Percentiles rank a stretch among this genome's conserved stretches.
Evolutionary conservation across 2,329 filamentous ascomycete species (phyloP).

Genomic region (Sporothrix brunneoviolacea): DNA sequence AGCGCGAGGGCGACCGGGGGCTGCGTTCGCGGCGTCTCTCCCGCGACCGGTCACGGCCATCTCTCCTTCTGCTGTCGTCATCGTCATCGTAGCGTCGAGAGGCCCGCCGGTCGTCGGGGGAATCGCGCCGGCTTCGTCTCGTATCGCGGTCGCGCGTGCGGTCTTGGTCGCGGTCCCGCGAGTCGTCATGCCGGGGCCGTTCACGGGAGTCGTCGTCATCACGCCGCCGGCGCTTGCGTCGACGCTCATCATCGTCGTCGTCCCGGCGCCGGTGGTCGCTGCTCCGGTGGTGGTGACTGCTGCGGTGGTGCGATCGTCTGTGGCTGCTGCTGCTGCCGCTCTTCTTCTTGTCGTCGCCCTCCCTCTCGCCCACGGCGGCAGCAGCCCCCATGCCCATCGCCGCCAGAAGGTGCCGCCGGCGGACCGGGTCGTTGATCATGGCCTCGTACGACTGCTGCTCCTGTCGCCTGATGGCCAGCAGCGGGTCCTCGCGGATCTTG

Average conservation of each 20-base stretch:
- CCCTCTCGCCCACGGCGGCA: slow-evolving; percentile 25
- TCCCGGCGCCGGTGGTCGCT: slow-evolving; percentile 36
- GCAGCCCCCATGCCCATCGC: slow-evolving; percentile 52
- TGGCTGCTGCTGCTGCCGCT: slow-evolving; percentile 17
- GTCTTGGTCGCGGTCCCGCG: slow-evolving; percentile 14
- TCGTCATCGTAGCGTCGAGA: background rate
- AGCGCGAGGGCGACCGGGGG: background rate
- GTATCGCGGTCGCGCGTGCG: background rate
- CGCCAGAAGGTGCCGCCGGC: slow-evolving; percentile 59
- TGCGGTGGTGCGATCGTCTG: slow-evolving; percentile 17
- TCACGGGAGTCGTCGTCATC: slow-evolving; percentile 14
- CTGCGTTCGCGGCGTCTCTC: slow-evolving; percentile 2
- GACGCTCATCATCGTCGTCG: slow-evolving; percentile 21
- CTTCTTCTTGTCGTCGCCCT: slow-evolving; percentile 21
- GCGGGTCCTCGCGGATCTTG: slow-evolving; percentile 85
- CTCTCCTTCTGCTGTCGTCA: background rate
- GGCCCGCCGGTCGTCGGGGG: background rate
- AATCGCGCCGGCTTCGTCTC: background rate
- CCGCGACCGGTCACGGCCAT: background rate
- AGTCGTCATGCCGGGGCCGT: slow-evolving; percentile 24
- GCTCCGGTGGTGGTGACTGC: slow-evolving; percentile 24
- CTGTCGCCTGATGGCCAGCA: slow-evolving; percentile 87
- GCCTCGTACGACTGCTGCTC: slow-evolving; percentile 75
- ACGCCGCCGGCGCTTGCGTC: slow-evolving; percentile 22
- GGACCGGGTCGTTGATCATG: slow-evolving; percentile 71